Base-by-base conservation (phyloP, 2,329 filamentous ascomycete species). In the Monosporascus sp. region DNA sequence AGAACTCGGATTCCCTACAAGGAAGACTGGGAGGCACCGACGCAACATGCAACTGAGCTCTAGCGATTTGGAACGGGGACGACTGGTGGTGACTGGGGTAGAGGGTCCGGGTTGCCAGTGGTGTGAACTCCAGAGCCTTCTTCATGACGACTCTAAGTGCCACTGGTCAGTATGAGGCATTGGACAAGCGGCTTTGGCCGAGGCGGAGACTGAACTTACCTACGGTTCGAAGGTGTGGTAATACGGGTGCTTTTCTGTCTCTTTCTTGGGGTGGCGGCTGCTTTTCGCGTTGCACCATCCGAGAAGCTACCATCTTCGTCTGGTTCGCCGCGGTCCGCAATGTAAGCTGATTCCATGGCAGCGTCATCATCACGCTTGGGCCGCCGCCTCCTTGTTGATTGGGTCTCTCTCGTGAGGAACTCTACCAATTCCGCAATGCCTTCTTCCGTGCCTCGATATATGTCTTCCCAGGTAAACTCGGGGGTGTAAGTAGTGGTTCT, bases 71-170 rank as follows among this genome's bases (percentile, higher is more conserved):
- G 66, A 97, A 97, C 0, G 94, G 94, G 0, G 94, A 96, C 2
- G 87, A 84, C 44, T 91, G 82, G 52, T 88, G 80, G 60, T 88
- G 83, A 36, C 81, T 81, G 5, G 90, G 88, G 1, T 90, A 90
- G 3, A 99, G 80, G 20, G 88, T 81, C 40, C 94, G 87, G 16
- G 91, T 97, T 7, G 91, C 91, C n/a, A 99, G 76, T 0, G 94
- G 94, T 0, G 94, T 99, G 65, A 97, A 97, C 66, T 97, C 92
- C 37, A 99, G 82, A 5, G 90, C 88, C 65, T 92, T 96, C 69
- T 95, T 96, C 43, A 93, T 75, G 40, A 89, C 73, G 40, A 91
- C 85, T 56, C 79, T 77, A 44, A 26, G 4, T 6, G 37, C 41
- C 17, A 17, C n/a, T 47, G 27, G n/a, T 45, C 8, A 51, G 52